Evolutionary conservation across 345 rosid genomes (phyloP), one percentile per base, ranked within the genome.

Genomic region (Eutrema yunnanense): DNA sequence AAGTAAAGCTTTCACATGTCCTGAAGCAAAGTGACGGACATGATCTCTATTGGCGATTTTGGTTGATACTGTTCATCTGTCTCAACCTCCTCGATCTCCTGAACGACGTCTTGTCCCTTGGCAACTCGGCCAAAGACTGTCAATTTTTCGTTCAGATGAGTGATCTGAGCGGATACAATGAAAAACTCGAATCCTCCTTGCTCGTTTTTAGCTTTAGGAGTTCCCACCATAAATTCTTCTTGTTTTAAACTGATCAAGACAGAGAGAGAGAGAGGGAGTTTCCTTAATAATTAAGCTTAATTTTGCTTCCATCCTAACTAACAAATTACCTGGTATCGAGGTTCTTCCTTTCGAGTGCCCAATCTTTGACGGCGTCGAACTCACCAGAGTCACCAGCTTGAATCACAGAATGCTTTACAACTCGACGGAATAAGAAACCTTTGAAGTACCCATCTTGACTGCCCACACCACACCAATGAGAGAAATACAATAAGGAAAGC

Each of bases 71-170:
- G 84, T 73, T 88, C 97, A 75, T 91, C 96, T 13, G 92, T 94
- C 78, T 91, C 91, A 65, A 87, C 91, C 79, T 93, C 95, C 60
- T 93, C 91, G 12, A 91, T 91, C 84, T 89, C 97, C 90, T 89
- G 84, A 74, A 87, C 87, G 33, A 87, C 78, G 26, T 80, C 86
- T 69, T 85, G 82, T 62, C 92, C 96, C 75, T 83, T 82, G 9
- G 81, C 48, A 40, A 87, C 82, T 40, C 86, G 78, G 57, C 92
- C 92, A 55, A 87, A 89, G 53, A 89, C 84, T 30, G 69, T 79
- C 64, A 87, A 79, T 76, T 85, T 87, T 48, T 89, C 90, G 46
- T 76, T 89, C 50, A 87, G 64, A 71, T 89, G 86, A 9, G 82
- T 84, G 62, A 82, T 85, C 52, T 83, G 88, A 65, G 87, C 78